Evolutionary conservation across 768 basidiomycete species (phyloP).

Genomic region (Termitomyces sp.): DNA sequence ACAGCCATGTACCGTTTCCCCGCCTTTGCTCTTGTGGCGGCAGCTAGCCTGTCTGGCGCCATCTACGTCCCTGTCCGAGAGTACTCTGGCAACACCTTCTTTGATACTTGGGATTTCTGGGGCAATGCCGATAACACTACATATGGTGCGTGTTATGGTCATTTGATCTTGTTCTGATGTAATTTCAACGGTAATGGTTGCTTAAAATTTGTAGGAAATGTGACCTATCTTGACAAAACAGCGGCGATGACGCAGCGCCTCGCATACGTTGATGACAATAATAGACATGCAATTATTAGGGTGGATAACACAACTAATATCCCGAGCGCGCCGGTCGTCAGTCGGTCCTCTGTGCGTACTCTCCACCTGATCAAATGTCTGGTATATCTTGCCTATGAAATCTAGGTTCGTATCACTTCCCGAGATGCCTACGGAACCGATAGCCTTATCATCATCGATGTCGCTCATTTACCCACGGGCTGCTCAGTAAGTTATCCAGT

Average conservation of each 20-base stretch:
- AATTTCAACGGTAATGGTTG: background rate
- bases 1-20: background rate
- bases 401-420: conserved; percentile 37
- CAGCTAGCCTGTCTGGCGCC: background rate
- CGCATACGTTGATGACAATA: conserved; percentile 51
- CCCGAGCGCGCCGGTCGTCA: conserved; percentile 28
- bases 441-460: conserved; percentile 37
- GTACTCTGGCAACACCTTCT: conserved; percentile 2
- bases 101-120: conserved; percentile 7
- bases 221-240: conserved; percentile 39
- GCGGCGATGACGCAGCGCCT: conserved; percentile 33
- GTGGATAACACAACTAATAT: conserved; percentile 67
- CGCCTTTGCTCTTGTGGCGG: background rate
- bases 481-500: conserved; percentile 39
- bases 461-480: conserved; percentile 47
- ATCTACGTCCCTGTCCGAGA: background rate
- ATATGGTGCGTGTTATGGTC: background rate
- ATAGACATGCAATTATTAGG: conserved; percentile 58
- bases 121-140: conserved; percentile 5
- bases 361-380: background rate
- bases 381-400: background rate
- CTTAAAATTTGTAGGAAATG: conserved; percentile 25
- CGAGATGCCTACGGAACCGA: conserved; percentile 34
- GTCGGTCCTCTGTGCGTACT: conserved; percentile 53
- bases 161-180: background rate